These are phyloP conservation scores for Dipteronia dyeriana DNA, from an alignment of 345 rosid species.

Conservation along the genomic window DNA sequence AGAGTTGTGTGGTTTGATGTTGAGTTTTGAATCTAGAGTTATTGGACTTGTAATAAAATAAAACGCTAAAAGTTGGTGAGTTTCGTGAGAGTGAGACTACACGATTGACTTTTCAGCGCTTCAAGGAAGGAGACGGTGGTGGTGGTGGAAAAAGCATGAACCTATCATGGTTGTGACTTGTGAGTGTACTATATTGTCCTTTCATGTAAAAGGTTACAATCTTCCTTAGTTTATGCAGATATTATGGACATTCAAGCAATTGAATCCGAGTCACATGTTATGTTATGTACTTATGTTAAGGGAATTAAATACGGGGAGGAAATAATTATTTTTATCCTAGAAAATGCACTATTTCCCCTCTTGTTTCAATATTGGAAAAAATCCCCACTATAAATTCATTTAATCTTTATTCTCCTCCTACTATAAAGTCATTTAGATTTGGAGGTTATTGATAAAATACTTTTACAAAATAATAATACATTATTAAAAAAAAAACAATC, in stretches of 20 bases:
- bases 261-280: neutral
- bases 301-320: neutral
- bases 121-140: conserved; percentile 22
- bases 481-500: too few relatives aligned
- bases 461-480: too few relatives aligned
- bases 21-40: neutral
- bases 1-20: neutral
- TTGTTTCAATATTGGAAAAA: too few relatives aligned
- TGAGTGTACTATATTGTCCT: conserved; percentile 23
- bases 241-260: neutral
- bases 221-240: neutral
- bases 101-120: conserved; percentile 31
- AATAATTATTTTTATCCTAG: too few relatives aligned
- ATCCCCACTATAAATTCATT: too few relatives aligned
- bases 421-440: too few relatives aligned
- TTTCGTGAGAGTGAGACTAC: conserved; percentile 34
- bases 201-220: neutral
- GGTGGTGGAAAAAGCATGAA: conserved; percentile 15
- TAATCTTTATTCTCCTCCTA: too few relatives aligned
- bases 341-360: too few relatives aligned
- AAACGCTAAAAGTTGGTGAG: conserved; percentile 19
- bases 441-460: too few relatives aligned
- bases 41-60: conserved; percentile 1
- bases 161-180: neutral
- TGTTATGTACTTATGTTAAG: too few relatives aligned